phyloP scores from a whole-genome alignment of 2,329 filamentous ascomycete species.

The Stagonosporopsis cucurbitacearum region DNA sequence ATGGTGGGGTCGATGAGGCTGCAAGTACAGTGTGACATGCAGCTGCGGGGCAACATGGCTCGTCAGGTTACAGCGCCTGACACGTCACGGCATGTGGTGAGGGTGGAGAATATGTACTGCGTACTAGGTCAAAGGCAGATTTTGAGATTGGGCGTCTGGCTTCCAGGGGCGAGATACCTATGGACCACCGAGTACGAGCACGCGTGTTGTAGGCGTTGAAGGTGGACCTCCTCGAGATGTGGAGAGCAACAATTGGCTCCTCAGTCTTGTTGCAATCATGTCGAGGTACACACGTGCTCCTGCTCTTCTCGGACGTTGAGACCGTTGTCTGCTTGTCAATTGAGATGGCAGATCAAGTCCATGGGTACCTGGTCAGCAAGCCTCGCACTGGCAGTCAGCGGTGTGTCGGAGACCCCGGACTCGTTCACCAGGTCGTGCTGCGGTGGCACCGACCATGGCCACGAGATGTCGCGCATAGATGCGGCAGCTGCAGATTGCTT shows the following conservation, averaged over 20 bases:
- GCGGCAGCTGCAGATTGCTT: background rate
- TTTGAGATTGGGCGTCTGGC: background rate
- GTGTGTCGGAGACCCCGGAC: conserved; percentile 6
- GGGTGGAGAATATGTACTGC: background rate
- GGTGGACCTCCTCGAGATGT: background rate
- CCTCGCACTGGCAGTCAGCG: conserved; percentile 4
- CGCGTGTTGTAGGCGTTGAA: no score
- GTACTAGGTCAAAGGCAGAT: no score
- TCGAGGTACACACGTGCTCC: background rate
- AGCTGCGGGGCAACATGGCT: background rate
- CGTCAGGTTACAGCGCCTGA: background rate
- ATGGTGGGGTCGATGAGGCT: background rate
- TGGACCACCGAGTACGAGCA: background rate
- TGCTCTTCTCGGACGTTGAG: background rate
- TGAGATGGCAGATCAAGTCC: conserved; percentile 1
- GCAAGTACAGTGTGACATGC: background rate
- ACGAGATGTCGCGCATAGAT: conserved; percentile 6
- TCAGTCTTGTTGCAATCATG: background rate
- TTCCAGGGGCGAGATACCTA: background rate
- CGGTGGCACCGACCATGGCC: background rate
- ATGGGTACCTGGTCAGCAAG: conserved; percentile 6
- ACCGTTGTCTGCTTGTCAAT: background rate
- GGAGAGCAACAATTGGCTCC: background rate
- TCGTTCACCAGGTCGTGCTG: background rate
- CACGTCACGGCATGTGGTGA: background rate